These are phyloP conservation scores for Monosporascus sp. DNA, from an alignment of 2,329 filamentous ascomycete species.

Conservation along the genomic window DNA sequence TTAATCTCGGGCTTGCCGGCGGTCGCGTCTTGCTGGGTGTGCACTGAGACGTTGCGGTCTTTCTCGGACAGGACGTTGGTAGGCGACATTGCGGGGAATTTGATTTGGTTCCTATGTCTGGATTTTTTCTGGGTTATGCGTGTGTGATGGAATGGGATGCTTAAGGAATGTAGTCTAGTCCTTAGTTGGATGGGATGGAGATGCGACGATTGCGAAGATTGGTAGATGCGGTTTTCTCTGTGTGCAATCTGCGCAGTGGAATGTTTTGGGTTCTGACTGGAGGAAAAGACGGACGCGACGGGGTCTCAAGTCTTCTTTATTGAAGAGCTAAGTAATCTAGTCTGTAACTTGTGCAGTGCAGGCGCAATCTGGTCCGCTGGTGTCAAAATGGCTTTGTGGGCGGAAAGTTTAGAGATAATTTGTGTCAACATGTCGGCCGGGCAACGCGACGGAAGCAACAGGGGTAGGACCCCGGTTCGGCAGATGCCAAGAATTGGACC, in stretches of 20 bases:
- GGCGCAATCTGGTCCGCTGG: not conserved
- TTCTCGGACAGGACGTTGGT: conserved; percentile 58
- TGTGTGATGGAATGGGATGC: not conserved
- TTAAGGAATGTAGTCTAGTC: not conserved
- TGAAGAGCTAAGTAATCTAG: not conserved
- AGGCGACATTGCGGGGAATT: conserved; percentile 43
- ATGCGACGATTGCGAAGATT: not conserved
- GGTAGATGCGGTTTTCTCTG: not conserved
- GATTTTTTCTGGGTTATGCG: not conserved
- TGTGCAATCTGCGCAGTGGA: no score
- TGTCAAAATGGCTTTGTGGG: not conserved
- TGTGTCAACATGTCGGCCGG: conserved; percentile 9
- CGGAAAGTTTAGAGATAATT: not conserved
- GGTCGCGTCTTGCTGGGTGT: conserved; percentile 23
- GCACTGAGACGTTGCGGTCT: conserved; percentile 57
- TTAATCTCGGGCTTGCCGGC: conserved; percentile 45
- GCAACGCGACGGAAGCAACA: conserved; percentile 15
- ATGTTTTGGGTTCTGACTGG: no score
- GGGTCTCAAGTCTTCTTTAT: not conserved
- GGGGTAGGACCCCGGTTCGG: not conserved
- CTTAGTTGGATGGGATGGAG: not conserved
- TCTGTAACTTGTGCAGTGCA: not conserved
- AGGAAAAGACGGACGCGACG: not conserved
- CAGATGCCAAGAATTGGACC: not conserved
- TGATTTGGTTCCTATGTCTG: not conserved